Conservation (phyloP, 768 basidiomycete species). For the Lyophyllum shimeji region DNA sequence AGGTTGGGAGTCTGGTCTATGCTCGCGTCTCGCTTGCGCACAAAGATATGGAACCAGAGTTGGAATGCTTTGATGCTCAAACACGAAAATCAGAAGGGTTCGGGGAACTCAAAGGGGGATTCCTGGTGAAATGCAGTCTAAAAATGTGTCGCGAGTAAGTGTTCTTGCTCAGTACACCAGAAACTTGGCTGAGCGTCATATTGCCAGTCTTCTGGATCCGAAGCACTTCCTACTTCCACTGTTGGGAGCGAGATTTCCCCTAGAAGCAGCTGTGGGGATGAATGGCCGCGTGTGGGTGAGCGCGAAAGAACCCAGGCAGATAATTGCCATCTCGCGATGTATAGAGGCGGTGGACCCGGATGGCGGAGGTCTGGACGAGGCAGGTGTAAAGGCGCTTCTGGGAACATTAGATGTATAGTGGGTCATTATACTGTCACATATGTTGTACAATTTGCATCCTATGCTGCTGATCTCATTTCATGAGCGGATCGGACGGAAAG, state of each 20-base stretch:
- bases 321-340: conserved; percentile 73
- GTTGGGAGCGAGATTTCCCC: conserved; percentile 78
- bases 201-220: conserved; percentile 69
- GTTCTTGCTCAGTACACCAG: not conserved
- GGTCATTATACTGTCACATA: conserved; percentile 10
- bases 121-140: conserved; percentile 78
- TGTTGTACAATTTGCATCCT: conserved; percentile 13
- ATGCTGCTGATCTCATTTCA: not conserved
- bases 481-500: too few relatives aligned
- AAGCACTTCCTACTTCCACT: conserved; percentile 81
- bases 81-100: conserved; percentile 91
- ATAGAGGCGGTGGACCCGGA: conserved; percentile 83
- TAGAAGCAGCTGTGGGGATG: conserved; percentile 86
- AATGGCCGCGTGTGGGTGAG: conserved; percentile 94
- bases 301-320: conserved; percentile 69
- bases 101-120: conserved; percentile 90
- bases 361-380: conserved; percentile 60
- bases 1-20: conserved; percentile 92
- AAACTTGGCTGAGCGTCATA: not conserved
- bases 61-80: conserved; percentile 95
- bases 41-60: conserved; percentile 97
- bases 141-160: conserved; percentile 85
- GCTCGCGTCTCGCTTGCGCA: conserved; percentile 92
- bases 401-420: conserved; percentile 40
- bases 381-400: conserved; percentile 51